Conservation (phyloP, 2,329 filamentous ascomycete species). For the Ramularia endophylla region DNA sequence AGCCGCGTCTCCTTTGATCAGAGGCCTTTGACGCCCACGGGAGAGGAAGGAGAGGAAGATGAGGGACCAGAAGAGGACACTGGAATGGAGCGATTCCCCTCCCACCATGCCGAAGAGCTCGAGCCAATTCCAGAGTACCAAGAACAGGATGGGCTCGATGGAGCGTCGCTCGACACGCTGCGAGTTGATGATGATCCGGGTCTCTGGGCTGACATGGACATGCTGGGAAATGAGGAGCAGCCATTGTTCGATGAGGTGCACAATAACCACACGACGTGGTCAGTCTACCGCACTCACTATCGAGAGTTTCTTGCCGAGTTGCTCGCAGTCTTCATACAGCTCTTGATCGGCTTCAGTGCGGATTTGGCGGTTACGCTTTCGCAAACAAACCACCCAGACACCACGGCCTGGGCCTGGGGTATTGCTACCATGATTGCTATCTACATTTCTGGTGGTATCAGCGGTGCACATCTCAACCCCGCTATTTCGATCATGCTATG, state of each 20-base stretch:
- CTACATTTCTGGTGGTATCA: conserved; percentile 40
- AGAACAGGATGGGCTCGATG: conserved; percentile 8
- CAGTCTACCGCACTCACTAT: conserved; percentile 45
- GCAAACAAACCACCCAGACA: conserved; percentile 35
- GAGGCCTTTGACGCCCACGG: conserved; percentile 24
- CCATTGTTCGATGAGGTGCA: conserved; percentile 41
- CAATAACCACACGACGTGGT: conserved; percentile 42
- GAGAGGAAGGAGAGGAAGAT: conserved; percentile 20
- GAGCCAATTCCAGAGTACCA: conserved; percentile 12
- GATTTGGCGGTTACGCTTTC: conserved; percentile 41
- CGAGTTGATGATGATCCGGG: conserved; percentile 32
- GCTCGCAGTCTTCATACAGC: conserved; percentile 38
- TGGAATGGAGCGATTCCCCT: conserved; percentile 5
- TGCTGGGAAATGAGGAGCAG: conserved; percentile 28
- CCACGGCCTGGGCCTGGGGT: conserved; percentile 44
- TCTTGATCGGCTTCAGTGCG: conserved; percentile 44
- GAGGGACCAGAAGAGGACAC: conserved; percentile 6
- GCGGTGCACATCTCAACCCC: conserved; percentile 46
- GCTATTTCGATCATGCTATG: conserved; percentile 39
- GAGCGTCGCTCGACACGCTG: conserved; percentile 24
- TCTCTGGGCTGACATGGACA: conserved; percentile 39
- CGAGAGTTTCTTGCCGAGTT: conserved; percentile 51
- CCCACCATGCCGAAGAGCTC: conserved; percentile 4
- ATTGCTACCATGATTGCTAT: conserved; percentile 47
- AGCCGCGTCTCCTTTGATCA: conserved; percentile 11